A percentile compares a stretch with the other conserved stretches of the same genome.
Evolutionary conservation across 257 asterid species (phyloP).

Genomic region (Nyctanthes arbortristis): DNA sequence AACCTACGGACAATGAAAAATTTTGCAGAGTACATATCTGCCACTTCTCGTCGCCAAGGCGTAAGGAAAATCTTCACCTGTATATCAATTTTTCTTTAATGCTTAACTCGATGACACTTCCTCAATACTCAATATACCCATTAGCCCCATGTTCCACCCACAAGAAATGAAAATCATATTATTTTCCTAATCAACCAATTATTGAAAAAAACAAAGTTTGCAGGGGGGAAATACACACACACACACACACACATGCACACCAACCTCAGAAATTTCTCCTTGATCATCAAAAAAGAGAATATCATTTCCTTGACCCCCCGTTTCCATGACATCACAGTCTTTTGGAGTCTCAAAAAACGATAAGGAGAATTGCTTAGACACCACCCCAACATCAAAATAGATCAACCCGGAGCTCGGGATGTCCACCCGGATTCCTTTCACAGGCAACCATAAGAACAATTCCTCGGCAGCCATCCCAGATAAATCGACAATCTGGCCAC

Average conservation of each 20-base stretch:
- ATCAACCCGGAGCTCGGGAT: slow-evolving; percentile 89
- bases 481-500: slow-evolving; percentile 51
- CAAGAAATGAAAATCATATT: not conserved
- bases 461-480: slow-evolving; percentile 82
- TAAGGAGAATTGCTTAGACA: slow-evolving; percentile 75
- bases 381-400: slow-evolving; percentile 82
- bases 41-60: not conserved
- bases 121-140: not conserved
- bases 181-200: not conserved
- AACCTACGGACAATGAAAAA: not conserved
- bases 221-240: not conserved
- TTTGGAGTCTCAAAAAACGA: slow-evolving; percentile 79
- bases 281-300: slow-evolving; percentile 28
- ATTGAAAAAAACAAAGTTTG: not conserved
- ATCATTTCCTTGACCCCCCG: slow-evolving; percentile 19
- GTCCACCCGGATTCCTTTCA: slow-evolving; percentile 70
- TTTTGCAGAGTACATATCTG: not conserved
- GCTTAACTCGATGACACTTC: not conserved
- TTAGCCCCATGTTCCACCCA: not conserved
- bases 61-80: not conserved
- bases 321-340: slow-evolving; percentile 52
- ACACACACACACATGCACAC: slow-evolving; percentile 1
- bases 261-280: slow-evolving; percentile 46
- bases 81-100: too few species aligned
- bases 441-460: slow-evolving; percentile 85